Percentiles rank a stretch among this genome's conserved stretches.
Evolutionary conservation across 73 alveolate genomes (phyloP).

Genomic region (Paramecium bursaria): DNA sequence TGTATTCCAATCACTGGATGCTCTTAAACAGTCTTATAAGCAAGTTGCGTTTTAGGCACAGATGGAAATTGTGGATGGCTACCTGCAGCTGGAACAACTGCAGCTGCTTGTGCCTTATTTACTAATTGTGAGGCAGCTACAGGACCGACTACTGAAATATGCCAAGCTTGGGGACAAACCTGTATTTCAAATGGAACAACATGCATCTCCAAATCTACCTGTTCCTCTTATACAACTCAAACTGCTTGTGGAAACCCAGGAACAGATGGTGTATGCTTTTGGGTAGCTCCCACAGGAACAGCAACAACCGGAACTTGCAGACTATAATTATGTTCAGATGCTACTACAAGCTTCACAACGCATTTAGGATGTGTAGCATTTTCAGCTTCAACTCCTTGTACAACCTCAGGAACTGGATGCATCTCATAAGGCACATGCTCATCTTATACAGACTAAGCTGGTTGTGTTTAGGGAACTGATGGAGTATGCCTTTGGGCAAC

Average conservation of each 20-base stretch:
- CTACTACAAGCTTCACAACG: slow-evolving; percentile 7
- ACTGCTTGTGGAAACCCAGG: slow-evolving; percentile 7
- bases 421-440: background rate
- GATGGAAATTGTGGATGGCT: slow-evolving; percentile 61
- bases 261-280: slow-evolving; percentile 32
- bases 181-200: slow-evolving; percentile 46
- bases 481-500: slow-evolving; percentile 24
- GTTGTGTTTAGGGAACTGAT: slow-evolving; percentile 38
- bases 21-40: background rate
- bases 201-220: slow-evolving; percentile 4
- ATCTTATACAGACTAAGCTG: background rate
- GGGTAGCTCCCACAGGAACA: background rate
- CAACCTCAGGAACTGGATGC: slow-evolving; percentile 30
- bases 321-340: slow-evolving; percentile 45
- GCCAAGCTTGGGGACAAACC: no score
- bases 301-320: slow-evolving; percentile 1
- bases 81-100: background rate
- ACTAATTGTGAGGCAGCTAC: no score
- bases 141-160: no score
- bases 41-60: slow-evolving; percentile 24
- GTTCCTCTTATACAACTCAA: slow-evolving; percentile 17
- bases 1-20: slow-evolving; percentile 11
- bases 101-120: no score
- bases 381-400: background rate
- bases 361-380: slow-evolving; percentile 41